A percentile compares a stretch with the other conserved stretches of the same genome.
phyloP scores from a whole-genome alignment of 164 flowering plant species.

The Warburgia ugandensis region DNA sequence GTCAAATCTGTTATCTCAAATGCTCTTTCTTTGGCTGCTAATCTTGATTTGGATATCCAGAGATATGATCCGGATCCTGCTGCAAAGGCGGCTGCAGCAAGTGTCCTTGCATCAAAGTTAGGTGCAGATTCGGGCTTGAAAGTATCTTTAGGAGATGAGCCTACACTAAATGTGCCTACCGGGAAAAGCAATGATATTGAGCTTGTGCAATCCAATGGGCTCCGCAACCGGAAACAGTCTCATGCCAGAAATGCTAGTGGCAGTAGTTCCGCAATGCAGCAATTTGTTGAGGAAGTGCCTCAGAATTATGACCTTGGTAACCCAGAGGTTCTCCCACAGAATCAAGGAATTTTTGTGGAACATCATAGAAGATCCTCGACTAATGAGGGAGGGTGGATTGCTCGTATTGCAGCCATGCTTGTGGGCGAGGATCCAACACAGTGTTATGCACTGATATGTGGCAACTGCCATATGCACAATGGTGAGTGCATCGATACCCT shows the following conservation, averaged over 20 bases:
- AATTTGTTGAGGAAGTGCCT: constrained; percentile 30
- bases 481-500: no score
- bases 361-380: constrained; percentile 41
- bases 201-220: constrained; percentile 52
- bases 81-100: constrained; percentile 96
- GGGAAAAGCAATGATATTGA: constrained; percentile 78
- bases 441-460: constrained; percentile 88
- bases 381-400: constrained; percentile 74
- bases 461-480: constrained; percentile 93
- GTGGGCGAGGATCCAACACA: constrained; percentile 96
- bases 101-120: constrained; percentile 81
- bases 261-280: constrained; percentile 29
- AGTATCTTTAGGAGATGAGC: constrained; percentile 58
- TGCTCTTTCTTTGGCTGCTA: neutral
- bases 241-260: constrained; percentile 37
- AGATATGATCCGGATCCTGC: constrained; percentile 94
- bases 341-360: constrained; percentile 42
- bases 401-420: constrained; percentile 84
- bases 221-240: constrained; percentile 55
- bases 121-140: constrained; percentile 94
- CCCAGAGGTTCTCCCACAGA: constrained; percentile 18
- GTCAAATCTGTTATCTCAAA: neutral
- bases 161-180: constrained; percentile 20
- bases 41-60: constrained; percentile 29
- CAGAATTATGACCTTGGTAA: constrained; percentile 19